These are phyloP conservation scores for Penicillium coffeae DNA, from an alignment of 495 filamentous ascomycete genomes.

Conservation along the genomic window DNA sequence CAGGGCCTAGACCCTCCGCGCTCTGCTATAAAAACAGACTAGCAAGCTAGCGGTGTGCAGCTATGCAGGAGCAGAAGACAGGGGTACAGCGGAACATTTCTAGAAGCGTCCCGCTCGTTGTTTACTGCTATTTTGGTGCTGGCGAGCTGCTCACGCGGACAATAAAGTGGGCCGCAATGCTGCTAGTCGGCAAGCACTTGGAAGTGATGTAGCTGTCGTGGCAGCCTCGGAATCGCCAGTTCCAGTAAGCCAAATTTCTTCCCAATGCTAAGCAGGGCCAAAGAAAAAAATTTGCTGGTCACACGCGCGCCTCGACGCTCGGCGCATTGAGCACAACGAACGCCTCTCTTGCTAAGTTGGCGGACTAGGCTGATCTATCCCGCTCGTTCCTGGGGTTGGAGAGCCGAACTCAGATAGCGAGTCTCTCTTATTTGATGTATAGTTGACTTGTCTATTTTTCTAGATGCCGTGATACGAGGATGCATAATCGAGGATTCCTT, in stretches of 20 bases:
- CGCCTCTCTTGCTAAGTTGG: not conserved
- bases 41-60: not conserved
- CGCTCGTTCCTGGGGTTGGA: not conserved
- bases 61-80: not conserved
- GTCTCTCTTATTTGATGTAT: no score
- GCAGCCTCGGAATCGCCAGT: constrained; percentile 18
- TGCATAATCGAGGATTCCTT: no score
- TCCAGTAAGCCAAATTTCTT: constrained; percentile 10
- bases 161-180: not conserved
- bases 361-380: not conserved
- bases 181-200: no score
- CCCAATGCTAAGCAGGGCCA: not conserved
- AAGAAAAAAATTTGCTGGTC: constrained; percentile 7
- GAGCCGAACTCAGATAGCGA: no score
- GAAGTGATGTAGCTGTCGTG: constrained; percentile 1
- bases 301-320: constrained; percentile 6
- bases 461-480: no score
- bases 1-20: not conserved
- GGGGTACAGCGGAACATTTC: constrained; percentile 8
- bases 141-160: constrained; percentile 12
- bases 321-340: not conserved
- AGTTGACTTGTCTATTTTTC: no score
- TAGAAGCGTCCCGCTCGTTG: constrained; percentile 9
- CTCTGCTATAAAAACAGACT: not conserved
- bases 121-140: constrained; percentile 14